Evolutionary conservation across 441 rosid genomes (phyloP).

Genomic region (Oxalis stricta): DNA sequence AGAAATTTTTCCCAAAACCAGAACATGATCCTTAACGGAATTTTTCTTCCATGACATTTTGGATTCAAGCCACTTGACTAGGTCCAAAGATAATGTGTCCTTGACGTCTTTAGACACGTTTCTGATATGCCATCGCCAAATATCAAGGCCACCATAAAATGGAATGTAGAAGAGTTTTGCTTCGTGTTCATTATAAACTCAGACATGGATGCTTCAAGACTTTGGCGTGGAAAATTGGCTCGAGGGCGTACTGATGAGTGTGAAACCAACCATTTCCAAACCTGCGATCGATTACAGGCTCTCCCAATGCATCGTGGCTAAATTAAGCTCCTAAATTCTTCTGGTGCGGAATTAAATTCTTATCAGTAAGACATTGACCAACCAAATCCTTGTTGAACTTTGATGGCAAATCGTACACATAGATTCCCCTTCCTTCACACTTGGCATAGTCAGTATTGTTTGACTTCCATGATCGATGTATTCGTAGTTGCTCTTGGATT

Average conservation of each 20-base stretch:
- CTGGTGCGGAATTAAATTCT: too few species aligned
- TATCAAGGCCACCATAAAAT: constrained; percentile 66
- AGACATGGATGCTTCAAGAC: constrained; percentile 65
- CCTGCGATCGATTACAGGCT: constrained; percentile 27
- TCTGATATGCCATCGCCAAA: constrained; percentile 85
- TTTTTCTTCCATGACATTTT: constrained; percentile 39
- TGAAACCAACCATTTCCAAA: constrained; percentile 53
- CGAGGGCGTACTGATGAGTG: constrained; percentile 72
- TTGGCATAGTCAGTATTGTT: constrained; percentile 7
- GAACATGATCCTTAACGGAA: constrained; percentile 66
- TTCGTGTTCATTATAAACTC: constrained; percentile 45
- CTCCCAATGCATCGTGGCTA: constrained; percentile 43
- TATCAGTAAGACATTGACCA: constrained; percentile 64
- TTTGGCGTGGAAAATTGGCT: constrained; percentile 64
- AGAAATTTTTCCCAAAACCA: constrained; percentile 66
- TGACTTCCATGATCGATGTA: constrained; percentile 58
- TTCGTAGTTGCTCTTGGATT: constrained; percentile 27
- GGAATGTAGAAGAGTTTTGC: constrained; percentile 80
- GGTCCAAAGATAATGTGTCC: constrained; percentile 39
- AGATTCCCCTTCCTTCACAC: constrained; percentile 52
- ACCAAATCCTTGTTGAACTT: constrained; percentile 70
- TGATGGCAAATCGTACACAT: constrained; percentile 61
- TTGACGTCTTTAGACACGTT: constrained; percentile 63
- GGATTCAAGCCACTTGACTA: constrained; percentile 57
- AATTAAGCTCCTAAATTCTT: constrained; percentile 38